Conservation (phyloP, 768 basidiomycete species). For the Mycena floridula region DNA sequence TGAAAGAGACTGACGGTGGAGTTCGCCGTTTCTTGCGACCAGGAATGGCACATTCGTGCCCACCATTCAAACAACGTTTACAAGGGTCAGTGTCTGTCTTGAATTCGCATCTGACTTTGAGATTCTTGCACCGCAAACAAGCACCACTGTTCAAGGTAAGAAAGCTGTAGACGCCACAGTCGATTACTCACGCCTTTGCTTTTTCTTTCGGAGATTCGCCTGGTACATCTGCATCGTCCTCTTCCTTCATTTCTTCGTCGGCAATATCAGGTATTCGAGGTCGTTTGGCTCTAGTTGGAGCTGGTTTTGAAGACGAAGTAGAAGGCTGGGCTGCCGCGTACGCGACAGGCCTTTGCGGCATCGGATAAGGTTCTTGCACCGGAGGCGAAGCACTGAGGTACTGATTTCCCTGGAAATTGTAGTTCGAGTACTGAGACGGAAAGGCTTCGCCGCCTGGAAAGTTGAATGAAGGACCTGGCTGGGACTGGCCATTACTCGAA, state of each 20-base stretch:
- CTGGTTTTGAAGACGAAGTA: too few species aligned
- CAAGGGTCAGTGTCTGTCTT: constrained; percentile 67
- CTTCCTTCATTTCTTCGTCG: constrained; percentile 25
- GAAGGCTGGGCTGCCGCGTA: neutral
- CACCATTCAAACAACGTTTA: constrained; percentile 65
- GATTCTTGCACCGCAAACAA: constrained; percentile 62
- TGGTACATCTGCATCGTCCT: constrained; percentile 29
- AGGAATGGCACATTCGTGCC: constrained; percentile 73
- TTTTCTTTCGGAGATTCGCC: constrained; percentile 28
- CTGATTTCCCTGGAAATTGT: too few species aligned
- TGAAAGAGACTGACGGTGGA: constrained; percentile 54
- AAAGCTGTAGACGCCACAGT: constrained; percentile 7
- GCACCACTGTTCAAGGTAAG: constrained; percentile 41
- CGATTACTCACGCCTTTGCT: constrained; percentile 37
- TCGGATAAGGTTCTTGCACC: neutral
- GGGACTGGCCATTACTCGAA: neutral
- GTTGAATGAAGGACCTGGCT: neutral
- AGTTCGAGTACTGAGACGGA: neutral
- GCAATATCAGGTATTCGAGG: constrained; percentile 20
- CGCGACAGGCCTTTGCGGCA: neutral
- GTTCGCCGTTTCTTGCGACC: constrained; percentile 76
- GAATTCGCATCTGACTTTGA: constrained; percentile 74
- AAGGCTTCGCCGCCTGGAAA: neutral
- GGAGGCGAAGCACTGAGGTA: neutral
- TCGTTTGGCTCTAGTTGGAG: constrained; percentile 11